Evolutionary conservation across 257 asterid species (phyloP), one percentile per base, ranked within the genome.

Genomic region (Solanum tarapatanum): DNA sequence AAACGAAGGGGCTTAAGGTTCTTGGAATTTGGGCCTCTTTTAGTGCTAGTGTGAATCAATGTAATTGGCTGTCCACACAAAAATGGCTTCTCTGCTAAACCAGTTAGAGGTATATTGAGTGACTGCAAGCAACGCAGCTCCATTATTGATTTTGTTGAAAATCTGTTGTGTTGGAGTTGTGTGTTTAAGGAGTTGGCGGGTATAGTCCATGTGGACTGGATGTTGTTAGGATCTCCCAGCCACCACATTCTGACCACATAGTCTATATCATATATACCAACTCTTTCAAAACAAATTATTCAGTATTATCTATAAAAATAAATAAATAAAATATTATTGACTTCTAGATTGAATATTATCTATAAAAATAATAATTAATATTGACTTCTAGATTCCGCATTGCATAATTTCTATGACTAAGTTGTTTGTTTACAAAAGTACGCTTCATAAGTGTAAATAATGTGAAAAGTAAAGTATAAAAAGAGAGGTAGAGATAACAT

Each of bases 51-150:
- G 73, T 16, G 91, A 45, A 89, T 88, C 89, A 89, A 87, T 37
- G 69, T 35, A 82, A 76, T 60, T 48, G 90, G 64, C 74, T 88
- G 92, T 11, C 94, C 95, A 84, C 86, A 66, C 45, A 92, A 87
- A 84, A 93, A 94, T 58, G 97, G 91, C 75, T 91, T 93, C 87
- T 89, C 91, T 11, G 83, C 69, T 87, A 89, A 89, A 74, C 90
- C 92, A 60, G 90, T 88, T 45, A 88, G 94, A 72, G 94, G 91
- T 68, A 92, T 91, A 91, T 90, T 91, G 69, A 93, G 92, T 12
- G 93, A 91, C 77, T 91, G 97, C 35, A 94, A 73, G 89, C 93
- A 90, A 37, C 86, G 91, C 51, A 94, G 90, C 86, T 91, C 96
- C 98, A 94, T 92, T 43, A 30, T 32, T 79, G 39, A 43, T 43